phyloP scores from a whole-genome alignment of 306 rosid genomes.

The Gastrolobium villosum region DNA sequence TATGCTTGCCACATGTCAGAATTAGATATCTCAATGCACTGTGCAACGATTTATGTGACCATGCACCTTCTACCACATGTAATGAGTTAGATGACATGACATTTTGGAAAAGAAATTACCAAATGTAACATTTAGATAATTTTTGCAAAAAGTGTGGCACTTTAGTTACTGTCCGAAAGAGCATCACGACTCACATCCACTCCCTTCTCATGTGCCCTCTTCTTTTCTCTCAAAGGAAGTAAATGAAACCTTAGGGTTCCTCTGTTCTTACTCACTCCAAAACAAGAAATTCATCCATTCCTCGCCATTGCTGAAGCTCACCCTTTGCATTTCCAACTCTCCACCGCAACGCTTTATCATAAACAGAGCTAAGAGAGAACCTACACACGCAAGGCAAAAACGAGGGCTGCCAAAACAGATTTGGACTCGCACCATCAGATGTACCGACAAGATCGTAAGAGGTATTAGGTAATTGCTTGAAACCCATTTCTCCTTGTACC shows the following conservation, averaged over 20 bases:
- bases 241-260: constrained; percentile 56
- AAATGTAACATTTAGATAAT: too few species aligned
- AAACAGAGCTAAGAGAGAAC: neutral
- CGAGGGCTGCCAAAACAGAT: constrained; percentile 77
- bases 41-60: too few species aligned
- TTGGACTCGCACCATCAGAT: constrained; percentile 79
- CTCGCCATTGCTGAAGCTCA: constrained; percentile 31
- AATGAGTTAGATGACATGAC: too few species aligned
- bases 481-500: constrained; percentile 5
- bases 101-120: too few species aligned
- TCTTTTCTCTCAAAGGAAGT: constrained; percentile 6
- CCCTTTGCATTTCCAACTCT: constrained; percentile 47
- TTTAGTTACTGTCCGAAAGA: too few species aligned
- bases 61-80: too few species aligned
- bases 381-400: constrained; percentile 73
- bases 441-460: constrained; percentile 88
- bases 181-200: constrained; percentile 47
- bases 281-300: constrained; percentile 31
- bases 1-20: too few species aligned
- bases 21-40: too few species aligned
- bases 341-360: neutral
- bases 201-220: constrained; percentile 31
- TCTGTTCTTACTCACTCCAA: constrained; percentile 43
- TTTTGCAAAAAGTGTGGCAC: too few species aligned
- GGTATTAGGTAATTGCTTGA: constrained; percentile 76